A percentile compares a stretch with the other conserved stretches of the same genome.
Evolutionary conservation across 2,329 filamentous ascomycete genomes (phyloP).

Genomic region (Fonsecaea multimorphosa): DNA sequence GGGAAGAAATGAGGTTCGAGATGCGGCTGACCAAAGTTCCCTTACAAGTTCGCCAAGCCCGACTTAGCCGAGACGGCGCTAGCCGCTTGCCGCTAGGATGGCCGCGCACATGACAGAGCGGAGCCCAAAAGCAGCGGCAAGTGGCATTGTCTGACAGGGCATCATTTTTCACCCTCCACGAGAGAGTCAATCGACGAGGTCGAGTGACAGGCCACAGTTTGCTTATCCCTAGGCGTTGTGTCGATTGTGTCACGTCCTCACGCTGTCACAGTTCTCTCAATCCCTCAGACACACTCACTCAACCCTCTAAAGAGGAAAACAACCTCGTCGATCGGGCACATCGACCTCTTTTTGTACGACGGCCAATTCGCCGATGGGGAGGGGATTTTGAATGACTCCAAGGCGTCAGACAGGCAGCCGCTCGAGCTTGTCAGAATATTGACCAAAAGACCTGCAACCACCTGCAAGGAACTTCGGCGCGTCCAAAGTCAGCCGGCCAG

Average conservation of each 20-base stretch:
- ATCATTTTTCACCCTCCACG: not conserved
- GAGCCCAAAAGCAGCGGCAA: not conserved
- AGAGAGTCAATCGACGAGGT: not conserved
- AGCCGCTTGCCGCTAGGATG: not conserved
- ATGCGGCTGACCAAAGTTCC: constrained; percentile 8
- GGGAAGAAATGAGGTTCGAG: constrained; percentile 7
- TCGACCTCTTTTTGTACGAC: not conserved
- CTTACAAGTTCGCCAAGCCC: not conserved
- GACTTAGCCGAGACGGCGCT: not conserved
- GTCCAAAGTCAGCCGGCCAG: constrained; percentile 3
- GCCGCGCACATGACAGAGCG: not conserved
- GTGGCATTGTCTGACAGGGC: not conserved
- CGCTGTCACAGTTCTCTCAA: not conserved
- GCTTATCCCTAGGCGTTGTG: not conserved
- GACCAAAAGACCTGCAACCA: constrained; percentile 17
- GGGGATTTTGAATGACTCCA: not conserved
- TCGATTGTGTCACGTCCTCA: not conserved
- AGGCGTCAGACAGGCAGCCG: constrained; percentile 2
- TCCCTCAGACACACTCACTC: not conserved
- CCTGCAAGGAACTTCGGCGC: constrained; percentile 14
- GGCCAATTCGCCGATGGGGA: not conserved
- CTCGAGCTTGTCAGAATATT: not conserved
- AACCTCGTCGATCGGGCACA: not conserved
- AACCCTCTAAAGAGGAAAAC: not conserved
- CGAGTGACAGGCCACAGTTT: not conserved